A percentile compares a stretch with the other conserved stretches of the same genome.
Evolutionary conservation across 495 filamentous ascomycete species (phyloP).

Genomic region (Halenospora varia): DNA sequence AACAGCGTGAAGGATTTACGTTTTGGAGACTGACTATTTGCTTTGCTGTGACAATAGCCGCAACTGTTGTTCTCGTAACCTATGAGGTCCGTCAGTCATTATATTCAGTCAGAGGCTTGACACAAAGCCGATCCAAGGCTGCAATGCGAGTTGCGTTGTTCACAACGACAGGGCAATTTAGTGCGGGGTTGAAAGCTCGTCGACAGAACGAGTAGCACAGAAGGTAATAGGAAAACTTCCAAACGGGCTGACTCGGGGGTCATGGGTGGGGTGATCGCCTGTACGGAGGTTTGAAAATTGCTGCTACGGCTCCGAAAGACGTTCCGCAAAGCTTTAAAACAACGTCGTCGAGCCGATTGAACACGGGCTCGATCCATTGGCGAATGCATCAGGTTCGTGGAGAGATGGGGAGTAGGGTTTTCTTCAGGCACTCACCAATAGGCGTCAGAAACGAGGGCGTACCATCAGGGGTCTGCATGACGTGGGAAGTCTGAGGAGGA

Average conservation of each 20-base stretch:
- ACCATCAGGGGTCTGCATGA: slow-evolving; percentile 20
- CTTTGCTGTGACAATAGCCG: slow-evolving; percentile 21
- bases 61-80: slow-evolving; percentile 24
- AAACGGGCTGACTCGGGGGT: neutral
- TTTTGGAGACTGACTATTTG: slow-evolving; percentile 23
- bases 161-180: neutral
- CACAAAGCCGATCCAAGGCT: neutral
- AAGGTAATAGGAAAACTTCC: neutral
- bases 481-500: neutral
- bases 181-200: neutral
- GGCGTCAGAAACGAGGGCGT: slow-evolving; percentile 18
- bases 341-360: slow-evolving; percentile 23
- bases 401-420: slow-evolving; percentile 3
- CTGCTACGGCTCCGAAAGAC: neutral
- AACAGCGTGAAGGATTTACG: slow-evolving; percentile 13
- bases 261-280: neutral
- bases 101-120: slow-evolving; percentile 16
- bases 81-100: slow-evolving; percentile 18
- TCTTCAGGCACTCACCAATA: slow-evolving; percentile 21
- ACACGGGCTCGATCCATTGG: slow-evolving; percentile 24
- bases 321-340: neutral
- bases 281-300: slow-evolving; percentile 3
- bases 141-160: neutral
- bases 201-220: neutral
- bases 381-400: slow-evolving; percentile 3